Percentiles rank a stretch among this genome's conserved stretches.
These are phyloP conservation scores for Pochonia chlamydosporia DNA, from an alignment of 2,329 filamentous ascomycete species.

Conservation along the genomic window DNA sequence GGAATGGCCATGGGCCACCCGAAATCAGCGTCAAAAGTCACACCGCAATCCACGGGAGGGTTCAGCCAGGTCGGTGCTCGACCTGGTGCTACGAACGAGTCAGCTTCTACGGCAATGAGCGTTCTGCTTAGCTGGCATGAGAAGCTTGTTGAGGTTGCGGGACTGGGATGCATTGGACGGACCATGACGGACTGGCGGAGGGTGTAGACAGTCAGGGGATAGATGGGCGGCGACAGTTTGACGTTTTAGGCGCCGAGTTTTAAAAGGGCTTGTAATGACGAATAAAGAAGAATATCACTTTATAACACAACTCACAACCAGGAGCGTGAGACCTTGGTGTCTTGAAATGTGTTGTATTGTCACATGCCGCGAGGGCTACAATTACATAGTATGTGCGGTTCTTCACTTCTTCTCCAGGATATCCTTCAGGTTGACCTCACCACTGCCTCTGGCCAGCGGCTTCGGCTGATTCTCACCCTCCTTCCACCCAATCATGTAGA, in stretches of 20 bases:
- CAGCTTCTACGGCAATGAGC: slow-evolving; percentile 86
- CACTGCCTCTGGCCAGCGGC: slow-evolving; percentile 77
- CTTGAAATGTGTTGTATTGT: too few species aligned
- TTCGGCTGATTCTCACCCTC: slow-evolving; percentile 72
- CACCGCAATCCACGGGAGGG: slow-evolving; percentile 71
- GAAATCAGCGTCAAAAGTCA: slow-evolving; percentile 30
- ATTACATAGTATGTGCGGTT: background rate
- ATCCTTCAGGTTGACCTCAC: slow-evolving; percentile 83
- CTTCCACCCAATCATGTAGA: slow-evolving; percentile 99
- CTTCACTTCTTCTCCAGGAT: slow-evolving; percentile 48
- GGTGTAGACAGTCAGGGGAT: slow-evolving; percentile 41
- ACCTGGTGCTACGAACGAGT: slow-evolving; percentile 51
- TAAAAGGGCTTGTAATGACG: too few species aligned
- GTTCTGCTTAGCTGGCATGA: slow-evolving; percentile 98
- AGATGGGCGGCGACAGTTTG: too few species aligned
- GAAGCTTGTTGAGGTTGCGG: slow-evolving; percentile 92
- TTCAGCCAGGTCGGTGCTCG: slow-evolving; percentile 72
- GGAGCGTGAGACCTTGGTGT: too few species aligned
- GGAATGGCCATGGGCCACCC: slow-evolving; percentile 63
- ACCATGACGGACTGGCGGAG: slow-evolving; percentile 96
- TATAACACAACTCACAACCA: too few species aligned
- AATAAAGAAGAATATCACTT: too few species aligned
- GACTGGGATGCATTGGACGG: slow-evolving; percentile 83
- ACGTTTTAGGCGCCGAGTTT: too few species aligned
- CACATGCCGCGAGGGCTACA: too few species aligned